Evolutionary conservation across 768 basidiomycete species (phyloP).

Genomic region (Boletus rubroflammeus): DNA sequence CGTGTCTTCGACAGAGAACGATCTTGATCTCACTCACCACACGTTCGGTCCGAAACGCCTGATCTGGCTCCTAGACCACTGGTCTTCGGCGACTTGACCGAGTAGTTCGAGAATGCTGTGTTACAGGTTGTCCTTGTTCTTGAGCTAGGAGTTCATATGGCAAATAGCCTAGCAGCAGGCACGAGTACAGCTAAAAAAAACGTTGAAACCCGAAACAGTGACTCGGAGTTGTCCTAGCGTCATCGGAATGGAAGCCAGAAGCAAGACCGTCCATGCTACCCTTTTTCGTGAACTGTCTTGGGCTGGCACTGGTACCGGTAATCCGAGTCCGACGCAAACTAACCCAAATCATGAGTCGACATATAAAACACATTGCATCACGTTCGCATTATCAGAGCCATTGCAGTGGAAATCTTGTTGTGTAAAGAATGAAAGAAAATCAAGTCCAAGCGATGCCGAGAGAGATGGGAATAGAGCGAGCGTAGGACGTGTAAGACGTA

Average conservation of each 20-base stretch:
- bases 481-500: background rate
- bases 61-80: background rate
- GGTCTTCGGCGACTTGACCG: background rate
- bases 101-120: background rate
- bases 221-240: background rate
- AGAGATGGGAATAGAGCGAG: background rate
- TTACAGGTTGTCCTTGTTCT: background rate
- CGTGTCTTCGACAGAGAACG: background rate
- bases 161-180: background rate
- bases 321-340: background rate
- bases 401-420: background rate
- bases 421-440: background rate
- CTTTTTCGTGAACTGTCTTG: background rate
- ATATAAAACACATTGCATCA: slow-evolving; percentile 7
- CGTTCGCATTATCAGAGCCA: slow-evolving; percentile 1
- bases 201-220: background rate
- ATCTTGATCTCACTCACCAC: background rate
- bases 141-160: background rate
- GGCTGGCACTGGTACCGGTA: background rate
- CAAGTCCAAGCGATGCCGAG: slow-evolving; percentile 5
- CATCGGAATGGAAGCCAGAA: background rate
- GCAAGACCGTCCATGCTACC: background rate
- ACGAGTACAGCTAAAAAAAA: background rate
- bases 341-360: background rate
- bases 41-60: background rate